Conservation (phyloP, 352 stramenopile genomes). For the Phytophthora melonis region DNA sequence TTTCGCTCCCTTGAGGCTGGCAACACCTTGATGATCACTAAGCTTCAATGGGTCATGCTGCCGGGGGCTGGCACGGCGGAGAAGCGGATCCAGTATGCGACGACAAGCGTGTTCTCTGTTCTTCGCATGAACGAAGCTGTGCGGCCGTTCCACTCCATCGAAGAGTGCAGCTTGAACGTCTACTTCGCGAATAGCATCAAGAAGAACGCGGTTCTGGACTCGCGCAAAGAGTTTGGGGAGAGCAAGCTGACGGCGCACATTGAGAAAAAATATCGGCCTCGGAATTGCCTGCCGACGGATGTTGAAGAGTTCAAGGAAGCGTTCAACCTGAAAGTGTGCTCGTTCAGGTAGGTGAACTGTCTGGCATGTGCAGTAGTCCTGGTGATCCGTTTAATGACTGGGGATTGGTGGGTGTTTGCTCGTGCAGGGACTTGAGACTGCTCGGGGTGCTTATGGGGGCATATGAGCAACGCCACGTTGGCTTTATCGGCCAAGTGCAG, state of each 20-base stretch:
- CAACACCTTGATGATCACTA: slow-evolving; percentile 62
- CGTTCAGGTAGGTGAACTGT: slow-evolving; percentile 37
- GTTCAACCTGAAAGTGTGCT: slow-evolving; percentile 29
- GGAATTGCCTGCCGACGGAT: slow-evolving; percentile 30
- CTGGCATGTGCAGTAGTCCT: background rate
- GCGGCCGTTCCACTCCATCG: slow-evolving; percentile 40
- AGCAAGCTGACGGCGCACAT: slow-evolving; percentile 35
- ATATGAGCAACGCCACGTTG: slow-evolving; percentile 41
- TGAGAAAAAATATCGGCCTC: slow-evolving; percentile 41
- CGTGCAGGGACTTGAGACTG: slow-evolving; percentile 30
- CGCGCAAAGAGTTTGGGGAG: slow-evolving; percentile 21
- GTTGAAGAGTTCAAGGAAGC: slow-evolving; percentile 37
- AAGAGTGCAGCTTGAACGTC: slow-evolving; percentile 47
- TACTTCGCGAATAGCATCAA: slow-evolving; percentile 48
- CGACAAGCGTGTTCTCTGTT: slow-evolving; percentile 51
- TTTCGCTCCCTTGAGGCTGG: slow-evolving; percentile 64
- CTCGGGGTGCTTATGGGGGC: slow-evolving; percentile 31
- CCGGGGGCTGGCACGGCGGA: slow-evolving; percentile 1
- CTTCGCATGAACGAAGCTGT: slow-evolving; percentile 50
- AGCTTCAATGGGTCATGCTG: slow-evolving; percentile 55
- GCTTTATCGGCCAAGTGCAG: slow-evolving; percentile 35
- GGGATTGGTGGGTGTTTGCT: background rate
- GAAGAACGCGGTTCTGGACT: slow-evolving; percentile 26
- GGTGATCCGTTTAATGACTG: slow-evolving; percentile 12
- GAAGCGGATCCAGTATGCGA: slow-evolving; percentile 49